Percentiles rank a stretch among this genome's conserved stretches.
Conservation (phyloP, 768 basidiomycete genomes). For the Leucosporidium creatinivorum region DNA sequence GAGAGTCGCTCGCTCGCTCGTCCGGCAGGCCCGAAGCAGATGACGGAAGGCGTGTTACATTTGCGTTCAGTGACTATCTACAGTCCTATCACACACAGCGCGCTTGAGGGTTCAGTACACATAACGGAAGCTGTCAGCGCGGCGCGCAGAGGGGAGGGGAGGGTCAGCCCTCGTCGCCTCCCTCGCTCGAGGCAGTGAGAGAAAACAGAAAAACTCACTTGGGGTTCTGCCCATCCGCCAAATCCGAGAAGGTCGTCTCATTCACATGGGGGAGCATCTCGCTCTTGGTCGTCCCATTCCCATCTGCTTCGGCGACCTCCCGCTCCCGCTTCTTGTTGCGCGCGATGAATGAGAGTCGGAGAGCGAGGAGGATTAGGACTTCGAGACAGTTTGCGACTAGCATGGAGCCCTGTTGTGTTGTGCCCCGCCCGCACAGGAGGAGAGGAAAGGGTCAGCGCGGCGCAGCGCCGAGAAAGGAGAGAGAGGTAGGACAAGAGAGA, state of each 20-base stretch:
- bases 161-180: neutral
- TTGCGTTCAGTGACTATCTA: no score
- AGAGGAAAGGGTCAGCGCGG: neutral
- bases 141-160: neutral
- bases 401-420: slow-evolving; percentile 27
- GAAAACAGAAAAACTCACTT: neutral
- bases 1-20: no score
- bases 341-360: slow-evolving; percentile 37
- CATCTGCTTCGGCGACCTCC: slow-evolving; percentile 5
- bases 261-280: slow-evolving; percentile 18
- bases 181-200: neutral
- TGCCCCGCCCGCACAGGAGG: neutral
- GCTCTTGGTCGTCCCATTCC: neutral
- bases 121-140: neutral
- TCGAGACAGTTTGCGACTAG: slow-evolving; percentile 40
- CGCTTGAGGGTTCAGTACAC: neutral
- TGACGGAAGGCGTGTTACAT: no score
- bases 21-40: no score
- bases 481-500: neutral
- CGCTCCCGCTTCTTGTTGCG: slow-evolving; percentile 40
- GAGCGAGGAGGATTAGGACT: slow-evolving; percentile 33
- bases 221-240: slow-evolving; percentile 40
- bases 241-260: slow-evolving; percentile 39
- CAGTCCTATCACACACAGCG: no score
- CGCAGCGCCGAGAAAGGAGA: no score